A percentile compares a stretch with the other conserved stretches of the same genome.
phyloP scores from a whole-genome alignment of 2,329 filamentous ascomycete genomes.

The Fusarium albidum region DNA sequence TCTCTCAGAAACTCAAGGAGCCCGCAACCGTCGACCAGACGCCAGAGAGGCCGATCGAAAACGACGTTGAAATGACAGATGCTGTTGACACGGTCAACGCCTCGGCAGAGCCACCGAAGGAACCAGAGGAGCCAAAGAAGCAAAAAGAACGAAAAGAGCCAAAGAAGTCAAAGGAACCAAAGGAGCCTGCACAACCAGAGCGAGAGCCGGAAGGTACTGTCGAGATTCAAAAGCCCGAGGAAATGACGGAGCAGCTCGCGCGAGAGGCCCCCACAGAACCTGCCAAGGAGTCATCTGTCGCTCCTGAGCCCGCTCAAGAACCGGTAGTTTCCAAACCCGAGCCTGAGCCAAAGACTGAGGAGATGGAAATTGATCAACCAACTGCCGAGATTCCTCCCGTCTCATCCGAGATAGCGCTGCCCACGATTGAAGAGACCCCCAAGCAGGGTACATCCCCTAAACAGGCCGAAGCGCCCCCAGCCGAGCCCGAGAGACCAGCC shows the following conservation, averaged over 20 bases:
- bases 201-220: constrained; percentile 6
- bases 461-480: neutral
- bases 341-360: constrained; percentile 49
- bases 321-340: constrained; percentile 17
- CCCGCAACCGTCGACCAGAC: constrained; percentile 2
- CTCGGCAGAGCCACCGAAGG: neutral
- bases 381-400: constrained; percentile 7
- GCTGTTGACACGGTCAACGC: constrained; percentile 16
- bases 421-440: constrained; percentile 6
- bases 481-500: constrained; percentile 5
- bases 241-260: neutral
- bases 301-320: constrained; percentile 3
- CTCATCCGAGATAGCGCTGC: constrained; percentile 12
- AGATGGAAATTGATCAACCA: constrained; percentile 50
- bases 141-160: neutral
- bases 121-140: constrained; percentile 3
- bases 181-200: neutral
- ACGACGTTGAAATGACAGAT: constrained; percentile 25
- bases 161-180: constrained; percentile 2
- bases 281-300: neutral
- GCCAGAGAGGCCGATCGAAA: constrained; percentile 19
- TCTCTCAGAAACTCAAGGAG: constrained; percentile 9
- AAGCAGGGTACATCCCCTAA: constrained; percentile 7
- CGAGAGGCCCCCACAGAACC: neutral
- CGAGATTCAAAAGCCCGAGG: neutral